Evolutionary conservation across 1,284 basidiomycete species (phyloP), one percentile per base, ranked within the genome.

Genomic region (Kwoniella shivajii): DNA sequence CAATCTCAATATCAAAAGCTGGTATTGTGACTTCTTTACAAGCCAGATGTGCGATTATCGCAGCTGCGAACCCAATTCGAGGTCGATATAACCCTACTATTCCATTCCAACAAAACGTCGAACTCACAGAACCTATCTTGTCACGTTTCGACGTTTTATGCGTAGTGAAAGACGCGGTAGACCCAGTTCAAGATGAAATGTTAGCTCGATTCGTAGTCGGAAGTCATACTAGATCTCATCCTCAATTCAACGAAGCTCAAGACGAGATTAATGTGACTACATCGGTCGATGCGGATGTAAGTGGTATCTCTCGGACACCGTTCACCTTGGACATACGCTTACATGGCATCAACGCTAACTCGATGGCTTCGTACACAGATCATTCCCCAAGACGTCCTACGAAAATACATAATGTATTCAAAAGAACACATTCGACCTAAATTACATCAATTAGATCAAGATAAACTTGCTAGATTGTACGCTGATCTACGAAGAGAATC

Each of bases 351-450:
- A 36, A 5, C 13, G 14, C 54, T 58, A 41, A 60, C 39, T 18
- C 24, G 14, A 20, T 20, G 51, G 18, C 27, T 13, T 54, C 36
- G 6, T 44, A 27, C 7, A 29, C 68, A 97, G 92, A 85, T 98
- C 63, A 96, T 99, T 67, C 89, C 94, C 0, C 96, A 99, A 83
- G 95, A 99, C 65, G 78, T 94, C 47, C 84, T 99, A n/a, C 86
- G 90, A 58, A 99, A 99, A 77, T 99, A 99, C 79, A 98, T 99
- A 81, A 96, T 98, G 89, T 99, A 98, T 75, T 92, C 95, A 1
- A 86, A 92, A 57, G 95, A 98, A 72, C 90, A 88, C 70, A 85
- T 98, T 60, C 83, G 85, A 57, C 96, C 96, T 2, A 94, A 97
- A 77, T 82, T 99, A 54, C 90, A 91, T 72, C 88, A 96, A 68